Base-by-base conservation (phyloP, 1,139 yeast species). In the Candida sojae region DNA sequence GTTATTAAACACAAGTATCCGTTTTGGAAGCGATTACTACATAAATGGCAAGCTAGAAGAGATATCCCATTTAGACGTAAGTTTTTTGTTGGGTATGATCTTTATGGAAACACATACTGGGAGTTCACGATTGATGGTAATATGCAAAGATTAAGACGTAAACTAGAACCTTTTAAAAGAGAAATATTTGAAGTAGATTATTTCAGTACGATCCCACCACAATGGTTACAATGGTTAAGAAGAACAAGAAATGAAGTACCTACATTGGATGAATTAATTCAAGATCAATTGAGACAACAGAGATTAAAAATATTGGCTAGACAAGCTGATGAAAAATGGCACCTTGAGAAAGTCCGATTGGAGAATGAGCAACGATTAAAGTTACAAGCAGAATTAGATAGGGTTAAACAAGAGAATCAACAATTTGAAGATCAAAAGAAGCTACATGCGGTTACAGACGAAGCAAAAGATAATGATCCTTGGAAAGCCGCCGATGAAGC, bases 71-170 rank as follows among this genome's bases (percentile, higher is more conserved):
- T 86, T 64, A 76, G 89, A 47, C 71, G 70, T 51, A 70, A 68
- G 59, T 82, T 77, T 57, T 82, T 82, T 53, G 67, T 80, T n/a
- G 83, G 96, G 8, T 88, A 87, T 61, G 96, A 88, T 60, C 71
- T 88, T 17, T 83, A 83, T 43, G 96, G 95, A 4, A 88, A 88
- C 62, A 84, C 93, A 3, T 88, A 84, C 65, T 88, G 96, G 96
- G 96, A 88, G 62, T 84, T 86, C 65, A 75, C 78, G 43, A 59
- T 71, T 9, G 84, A 80, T 53, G 83, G 79, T 5, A 71, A 70
- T 55, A 57, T 65, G 67, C 73, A 66, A 41, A 59, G 79, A 48
- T 68, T 80, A 45, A 64, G 86, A 46, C 58, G 86, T 39, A 77
- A 79, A 52, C 66, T 78, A 55, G 79, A 78, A 50, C 86, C 85